phyloP scores from a whole-genome alignment of 495 filamentous ascomycete species.

The Halenospora varia region DNA sequence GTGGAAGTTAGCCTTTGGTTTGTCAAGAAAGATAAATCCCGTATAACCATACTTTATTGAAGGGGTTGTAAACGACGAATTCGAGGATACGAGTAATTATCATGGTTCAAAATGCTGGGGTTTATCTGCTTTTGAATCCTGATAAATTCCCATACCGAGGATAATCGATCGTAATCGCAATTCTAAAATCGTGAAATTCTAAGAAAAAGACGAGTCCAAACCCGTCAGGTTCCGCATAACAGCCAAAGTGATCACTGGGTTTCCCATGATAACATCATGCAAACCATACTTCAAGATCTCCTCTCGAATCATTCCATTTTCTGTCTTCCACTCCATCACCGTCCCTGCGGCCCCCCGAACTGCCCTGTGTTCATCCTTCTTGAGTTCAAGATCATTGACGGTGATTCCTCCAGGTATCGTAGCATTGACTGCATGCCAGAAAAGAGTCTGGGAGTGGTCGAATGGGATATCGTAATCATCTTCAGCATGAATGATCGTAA shows the following conservation, averaged over 20 bases:
- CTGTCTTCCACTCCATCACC: slow-evolving; percentile 40
- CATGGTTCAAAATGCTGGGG: too few relatives aligned
- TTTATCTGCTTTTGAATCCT: too few relatives aligned
- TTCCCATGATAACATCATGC: slow-evolving; percentile 49
- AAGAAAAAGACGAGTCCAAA: neutral
- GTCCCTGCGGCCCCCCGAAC: slow-evolving; percentile 43
- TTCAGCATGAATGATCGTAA: slow-evolving; percentile 71
- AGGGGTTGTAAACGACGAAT: too few relatives aligned
- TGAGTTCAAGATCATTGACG: slow-evolving; percentile 27
- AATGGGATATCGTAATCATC: slow-evolving; percentile 77
- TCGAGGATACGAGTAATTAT: too few relatives aligned
- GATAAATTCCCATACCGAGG: too few relatives aligned
- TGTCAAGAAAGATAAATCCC: too few relatives aligned
- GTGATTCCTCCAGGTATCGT: slow-evolving; percentile 21
- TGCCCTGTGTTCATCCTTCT: slow-evolving; percentile 33
- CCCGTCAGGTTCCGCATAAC: slow-evolving; percentile 34
- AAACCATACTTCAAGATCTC: slow-evolving; percentile 47
- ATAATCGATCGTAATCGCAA: too few relatives aligned
- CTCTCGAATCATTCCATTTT: slow-evolving; percentile 41
- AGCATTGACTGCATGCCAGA: slow-evolving; percentile 49
- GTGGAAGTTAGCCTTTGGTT: too few relatives aligned
- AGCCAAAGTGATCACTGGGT: slow-evolving; percentile 44
- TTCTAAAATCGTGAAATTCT: too few relatives aligned
- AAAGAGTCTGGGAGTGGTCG: slow-evolving; percentile 51
- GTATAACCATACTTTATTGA: too few relatives aligned